Conservation (phyloP, 257 asterid genomes). For the Jasminum sambac region DNA sequence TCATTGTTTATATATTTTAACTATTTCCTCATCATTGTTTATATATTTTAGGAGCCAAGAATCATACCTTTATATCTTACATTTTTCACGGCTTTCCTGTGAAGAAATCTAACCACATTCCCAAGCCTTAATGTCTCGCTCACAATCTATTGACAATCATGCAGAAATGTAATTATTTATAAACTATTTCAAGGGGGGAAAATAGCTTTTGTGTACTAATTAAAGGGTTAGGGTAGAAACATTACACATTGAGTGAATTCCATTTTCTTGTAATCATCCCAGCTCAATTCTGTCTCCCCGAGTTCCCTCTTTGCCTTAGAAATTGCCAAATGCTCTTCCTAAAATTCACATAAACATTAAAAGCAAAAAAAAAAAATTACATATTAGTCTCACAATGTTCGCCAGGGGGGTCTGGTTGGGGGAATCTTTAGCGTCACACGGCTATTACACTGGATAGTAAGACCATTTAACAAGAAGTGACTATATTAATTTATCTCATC, state of each 20-base stretch:
- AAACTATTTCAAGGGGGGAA: neutral
- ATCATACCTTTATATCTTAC: conserved; percentile 72
- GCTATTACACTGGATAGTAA: too few relatives aligned
- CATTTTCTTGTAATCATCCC: conserved; percentile 96
- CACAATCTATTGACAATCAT: conserved; percentile 48
- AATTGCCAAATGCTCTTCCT: conserved; percentile 74
- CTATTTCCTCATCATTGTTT: too few relatives aligned
- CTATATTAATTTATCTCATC: too few relatives aligned
- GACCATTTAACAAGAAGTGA: too few relatives aligned
- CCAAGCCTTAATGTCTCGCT: conserved; percentile 85
- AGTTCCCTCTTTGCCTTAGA: conserved; percentile 40
- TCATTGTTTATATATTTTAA: too few relatives aligned
- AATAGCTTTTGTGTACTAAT: neutral
- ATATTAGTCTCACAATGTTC: too few relatives aligned
- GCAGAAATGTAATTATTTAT: neutral
- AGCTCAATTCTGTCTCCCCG: conserved; percentile 51
- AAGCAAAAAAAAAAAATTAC: neutral
- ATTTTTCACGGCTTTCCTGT: conserved; percentile 80
- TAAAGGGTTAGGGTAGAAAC: neutral
- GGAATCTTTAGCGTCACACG: too few relatives aligned
- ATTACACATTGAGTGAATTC: conserved; percentile 94
- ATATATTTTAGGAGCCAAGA: neutral
- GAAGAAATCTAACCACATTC: conserved; percentile 91
- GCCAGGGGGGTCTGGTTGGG: too few relatives aligned
- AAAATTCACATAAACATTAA: neutral